Evolutionary conservation across 1,139 yeast species (phyloP).

Genomic region (Suhomyces taliae): DNA sequence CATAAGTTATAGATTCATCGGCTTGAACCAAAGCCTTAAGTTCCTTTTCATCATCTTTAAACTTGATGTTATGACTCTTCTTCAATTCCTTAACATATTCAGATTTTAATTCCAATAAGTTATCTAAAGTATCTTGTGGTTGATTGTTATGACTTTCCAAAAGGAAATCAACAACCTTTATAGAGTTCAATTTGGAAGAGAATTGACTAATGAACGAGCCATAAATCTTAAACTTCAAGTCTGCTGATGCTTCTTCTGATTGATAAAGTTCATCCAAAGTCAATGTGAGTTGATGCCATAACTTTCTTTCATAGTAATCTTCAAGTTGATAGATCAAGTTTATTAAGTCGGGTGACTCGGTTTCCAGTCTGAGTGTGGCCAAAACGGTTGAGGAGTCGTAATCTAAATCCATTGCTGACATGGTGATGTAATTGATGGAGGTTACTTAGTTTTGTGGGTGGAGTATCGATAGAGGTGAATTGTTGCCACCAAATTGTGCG

Average conservation of each 20-base stretch:
- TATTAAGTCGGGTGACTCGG: slow-evolving; percentile 62
- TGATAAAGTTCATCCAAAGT: slow-evolving; percentile 61
- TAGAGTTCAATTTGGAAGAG: slow-evolving; percentile 70
- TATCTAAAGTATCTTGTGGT: slow-evolving; percentile 53
- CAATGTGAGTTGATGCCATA: slow-evolving; percentile 76
- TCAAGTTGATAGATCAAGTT: slow-evolving; percentile 74
- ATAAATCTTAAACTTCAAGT: slow-evolving; percentile 59
- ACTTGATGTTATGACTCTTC: slow-evolving; percentile 24
- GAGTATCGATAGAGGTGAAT: not conserved
- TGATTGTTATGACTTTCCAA: slow-evolving; percentile 48
- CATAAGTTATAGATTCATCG: slow-evolving; percentile 53
- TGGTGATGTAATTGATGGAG: slow-evolving; percentile 1
- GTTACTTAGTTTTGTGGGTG: not conserved
- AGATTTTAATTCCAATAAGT: slow-evolving; percentile 52
- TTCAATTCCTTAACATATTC: slow-evolving; percentile 44
- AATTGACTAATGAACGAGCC: slow-evolving; percentile 69
- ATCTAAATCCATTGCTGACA: slow-evolving; percentile 39
- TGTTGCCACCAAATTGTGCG: slow-evolving; percentile 6
- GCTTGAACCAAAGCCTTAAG: slow-evolving; percentile 38
- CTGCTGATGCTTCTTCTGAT: slow-evolving; percentile 31
- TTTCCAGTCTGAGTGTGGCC: slow-evolving; percentile 67
- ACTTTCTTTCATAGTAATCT: slow-evolving; percentile 82
- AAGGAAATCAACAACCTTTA: slow-evolving; percentile 76
- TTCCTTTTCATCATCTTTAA: slow-evolving; percentile 29
- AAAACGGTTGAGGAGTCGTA: slow-evolving; percentile 61